Conservation (phyloP, 306 rosid genomes). For the Castanea crenata region DNA sequence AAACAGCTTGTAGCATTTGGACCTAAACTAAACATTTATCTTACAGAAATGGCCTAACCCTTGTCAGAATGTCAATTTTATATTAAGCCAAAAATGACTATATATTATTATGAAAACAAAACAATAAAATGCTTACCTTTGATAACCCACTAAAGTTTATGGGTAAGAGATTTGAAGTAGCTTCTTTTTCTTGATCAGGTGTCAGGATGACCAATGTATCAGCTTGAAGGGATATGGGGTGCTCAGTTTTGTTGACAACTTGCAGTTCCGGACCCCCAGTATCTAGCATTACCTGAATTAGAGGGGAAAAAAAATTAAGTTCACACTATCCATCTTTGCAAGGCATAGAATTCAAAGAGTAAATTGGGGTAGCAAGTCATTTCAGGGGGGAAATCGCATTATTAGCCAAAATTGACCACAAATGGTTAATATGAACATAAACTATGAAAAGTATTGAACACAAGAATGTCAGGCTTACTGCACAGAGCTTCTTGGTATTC, state of each 20-base stretch:
- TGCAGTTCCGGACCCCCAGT: conserved; percentile 87
- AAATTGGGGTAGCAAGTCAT: conserved; percentile 4
- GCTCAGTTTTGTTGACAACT: conserved; percentile 64
- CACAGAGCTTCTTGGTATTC: conserved; percentile 67
- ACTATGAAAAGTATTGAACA: not conserved
- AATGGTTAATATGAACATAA: not conserved
- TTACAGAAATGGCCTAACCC: not conserved
- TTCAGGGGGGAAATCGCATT: not conserved
- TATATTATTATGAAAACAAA: not conserved
- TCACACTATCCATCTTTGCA: conserved; percentile 11
- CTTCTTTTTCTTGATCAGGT: conserved; percentile 70
- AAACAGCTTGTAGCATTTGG: not conserved
- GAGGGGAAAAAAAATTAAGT: conserved; percentile 4
- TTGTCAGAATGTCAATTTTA: not conserved
- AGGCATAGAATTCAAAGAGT: conserved; percentile 1
- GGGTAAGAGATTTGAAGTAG: conserved; percentile 72
- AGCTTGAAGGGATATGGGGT: conserved; percentile 63
- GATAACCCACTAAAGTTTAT: conserved; percentile 73
- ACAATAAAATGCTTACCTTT: conserved; percentile 44
- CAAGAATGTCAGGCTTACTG: conserved; percentile 41
- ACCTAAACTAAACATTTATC: not conserved
- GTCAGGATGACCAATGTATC: conserved; percentile 68
- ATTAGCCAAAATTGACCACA: not conserved
- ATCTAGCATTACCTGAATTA: conserved; percentile 82
- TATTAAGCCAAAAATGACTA: not conserved